phyloP scores from a whole-genome alignment of 805 yeast species.

The Ogataea henricii region DNA sequence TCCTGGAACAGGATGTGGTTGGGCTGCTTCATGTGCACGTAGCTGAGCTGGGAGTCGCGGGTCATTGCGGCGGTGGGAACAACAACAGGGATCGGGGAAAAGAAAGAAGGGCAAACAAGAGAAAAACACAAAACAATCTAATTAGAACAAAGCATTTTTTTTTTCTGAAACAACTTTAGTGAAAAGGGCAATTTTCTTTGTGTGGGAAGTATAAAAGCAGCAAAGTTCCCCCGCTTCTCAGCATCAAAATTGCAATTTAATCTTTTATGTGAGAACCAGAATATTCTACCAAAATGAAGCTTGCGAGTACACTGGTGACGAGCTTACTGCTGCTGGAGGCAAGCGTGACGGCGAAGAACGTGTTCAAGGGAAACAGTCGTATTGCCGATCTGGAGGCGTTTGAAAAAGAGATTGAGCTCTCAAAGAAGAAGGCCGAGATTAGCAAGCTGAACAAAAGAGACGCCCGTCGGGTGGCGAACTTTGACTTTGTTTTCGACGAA shows the following conservation, averaged over 20 bases:
- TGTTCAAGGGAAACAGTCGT: constrained; percentile 14
- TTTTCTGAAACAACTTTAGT: not conserved
- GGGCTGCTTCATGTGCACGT: constrained; percentile 35
- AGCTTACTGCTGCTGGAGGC: constrained; percentile 6
- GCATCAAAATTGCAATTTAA: not conserved
- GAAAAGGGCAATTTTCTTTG: not conserved
- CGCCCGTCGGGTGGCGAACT: constrained; percentile 9
- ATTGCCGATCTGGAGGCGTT: constrained; percentile 12
- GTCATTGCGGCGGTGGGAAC: constrained; percentile 20
- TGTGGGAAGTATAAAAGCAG: constrained; percentile 2
- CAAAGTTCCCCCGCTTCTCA: not conserved
- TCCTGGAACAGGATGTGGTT: constrained; percentile 34
- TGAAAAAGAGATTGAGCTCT: constrained; percentile 13
- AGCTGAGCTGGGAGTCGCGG: constrained; percentile 31
- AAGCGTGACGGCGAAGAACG: constrained; percentile 18
- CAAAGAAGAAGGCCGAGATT: constrained; percentile 25
- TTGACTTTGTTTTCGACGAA: constrained; percentile 10
- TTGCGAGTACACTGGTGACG: not conserved
- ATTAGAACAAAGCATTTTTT: not conserved
- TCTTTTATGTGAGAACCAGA: not conserved
- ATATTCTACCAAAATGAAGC: not conserved
- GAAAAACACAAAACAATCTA: not conserved
- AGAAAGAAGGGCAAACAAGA: not conserved
- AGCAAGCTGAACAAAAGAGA: constrained; percentile 15
- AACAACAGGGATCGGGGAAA: not conserved